Conservation (phyloP, 495 filamentous ascomycete species). For the Amniculicola lignicola region DNA sequence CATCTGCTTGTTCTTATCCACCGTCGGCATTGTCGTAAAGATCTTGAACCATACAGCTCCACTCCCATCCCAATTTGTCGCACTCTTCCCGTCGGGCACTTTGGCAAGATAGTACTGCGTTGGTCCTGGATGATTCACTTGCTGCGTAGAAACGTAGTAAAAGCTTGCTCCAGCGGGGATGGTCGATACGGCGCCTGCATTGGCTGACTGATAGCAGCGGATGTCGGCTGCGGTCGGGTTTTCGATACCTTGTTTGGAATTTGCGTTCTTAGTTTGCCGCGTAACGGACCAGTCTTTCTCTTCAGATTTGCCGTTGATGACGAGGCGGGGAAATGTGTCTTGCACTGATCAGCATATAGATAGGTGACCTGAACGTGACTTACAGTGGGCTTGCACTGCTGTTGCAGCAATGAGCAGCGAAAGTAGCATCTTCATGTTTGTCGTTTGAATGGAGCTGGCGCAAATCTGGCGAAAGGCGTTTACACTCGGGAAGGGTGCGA, state of each 20-base stretch:
- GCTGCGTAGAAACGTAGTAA: constrained; percentile 30
- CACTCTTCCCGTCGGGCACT: constrained; percentile 12
- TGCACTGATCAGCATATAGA: not conserved
- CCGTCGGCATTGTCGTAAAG: constrained; percentile 26
- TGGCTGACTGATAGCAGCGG: constrained; percentile 23
- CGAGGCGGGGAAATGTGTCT: constrained; percentile 30
- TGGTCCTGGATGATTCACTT: constrained; percentile 31
- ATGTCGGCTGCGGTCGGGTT: constrained; percentile 29
- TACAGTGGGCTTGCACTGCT: constrained; percentile 27
- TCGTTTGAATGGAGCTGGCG: too few species aligned
- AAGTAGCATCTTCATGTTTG: constrained; percentile 21
- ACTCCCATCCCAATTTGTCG: constrained; percentile 23
- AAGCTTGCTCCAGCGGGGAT: constrained; percentile 30
- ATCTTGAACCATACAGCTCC: constrained; percentile 32
- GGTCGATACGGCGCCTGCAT: constrained; percentile 12
- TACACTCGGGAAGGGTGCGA: too few species aligned
- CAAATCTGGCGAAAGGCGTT: too few species aligned
- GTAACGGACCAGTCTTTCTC: constrained; percentile 30
- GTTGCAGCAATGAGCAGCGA: constrained; percentile 16
- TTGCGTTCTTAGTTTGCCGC: constrained; percentile 26
- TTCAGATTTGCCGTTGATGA: constrained; percentile 24
- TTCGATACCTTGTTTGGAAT: constrained; percentile 31
- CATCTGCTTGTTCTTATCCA: constrained; percentile 31
- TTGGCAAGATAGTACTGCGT: constrained; percentile 33
- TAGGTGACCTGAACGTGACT: not conserved